These are phyloP conservation scores for Alloascoidea africana DNA, from an alignment of 805 yeast species.

Conservation along the genomic window DNA sequence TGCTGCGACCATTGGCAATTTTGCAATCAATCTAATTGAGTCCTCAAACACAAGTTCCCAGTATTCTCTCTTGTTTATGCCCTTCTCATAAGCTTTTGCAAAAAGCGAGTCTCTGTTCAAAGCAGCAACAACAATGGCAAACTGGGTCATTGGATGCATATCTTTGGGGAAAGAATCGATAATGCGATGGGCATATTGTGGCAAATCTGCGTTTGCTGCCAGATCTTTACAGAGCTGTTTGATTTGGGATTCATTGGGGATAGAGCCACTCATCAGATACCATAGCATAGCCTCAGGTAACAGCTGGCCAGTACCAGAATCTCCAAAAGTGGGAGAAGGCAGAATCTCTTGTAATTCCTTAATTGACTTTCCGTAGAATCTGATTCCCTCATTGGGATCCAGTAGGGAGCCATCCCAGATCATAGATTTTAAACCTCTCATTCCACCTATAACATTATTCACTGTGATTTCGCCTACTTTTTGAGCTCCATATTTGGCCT, in stretches of 20 bases:
- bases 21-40: slow-evolving; percentile 39
- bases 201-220: slow-evolving; percentile 38
- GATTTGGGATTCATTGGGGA: slow-evolving; percentile 37
- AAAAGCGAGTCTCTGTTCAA: slow-evolving; percentile 43
- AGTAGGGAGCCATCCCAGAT: slow-evolving; percentile 53
- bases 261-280: slow-evolving; percentile 45
- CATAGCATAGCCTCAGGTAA: slow-evolving; percentile 53
- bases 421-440: slow-evolving; percentile 49
- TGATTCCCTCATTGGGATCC: slow-evolving; percentile 48
- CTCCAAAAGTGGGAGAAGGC: slow-evolving; percentile 33
- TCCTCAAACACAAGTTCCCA: slow-evolving; percentile 52
- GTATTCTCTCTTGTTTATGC: slow-evolving; percentile 39
- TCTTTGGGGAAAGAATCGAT: slow-evolving; percentile 38
- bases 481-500: slow-evolving; percentile 6
- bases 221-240: slow-evolving; percentile 32
- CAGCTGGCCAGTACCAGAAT: slow-evolving; percentile 30
- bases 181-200: slow-evolving; percentile 35
- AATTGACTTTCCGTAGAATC: slow-evolving; percentile 48
- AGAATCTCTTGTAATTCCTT: slow-evolving; percentile 39
- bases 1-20: slow-evolving; percentile 45
- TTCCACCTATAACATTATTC: slow-evolving; percentile 34
- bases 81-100: slow-evolving; percentile 42
- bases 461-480: slow-evolving; percentile 21
- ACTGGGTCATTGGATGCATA: slow-evolving; percentile 57
- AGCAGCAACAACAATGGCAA: slow-evolving; percentile 44